Percentiles rank a stretch among this genome's conserved stretches.
Evolutionary conservation across 495 filamentous ascomycete genomes (phyloP).

Genomic region (Aspergillus carlsbadensis): DNA sequence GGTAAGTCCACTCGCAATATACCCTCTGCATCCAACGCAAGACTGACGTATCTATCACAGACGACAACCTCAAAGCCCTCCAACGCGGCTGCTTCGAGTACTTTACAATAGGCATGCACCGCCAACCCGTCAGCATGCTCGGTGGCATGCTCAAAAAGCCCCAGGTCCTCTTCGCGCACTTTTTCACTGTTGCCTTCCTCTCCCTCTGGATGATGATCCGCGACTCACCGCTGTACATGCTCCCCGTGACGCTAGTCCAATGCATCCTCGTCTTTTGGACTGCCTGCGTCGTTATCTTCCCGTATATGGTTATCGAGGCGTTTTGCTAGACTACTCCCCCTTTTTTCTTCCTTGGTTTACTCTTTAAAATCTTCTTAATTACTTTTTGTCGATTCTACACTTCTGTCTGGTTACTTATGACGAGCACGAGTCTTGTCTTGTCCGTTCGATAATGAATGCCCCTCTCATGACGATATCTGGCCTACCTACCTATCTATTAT

Average conservation of each 20-base stretch:
- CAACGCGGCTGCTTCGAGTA: conserved; percentile 93
- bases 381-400: conserved; percentile 1
- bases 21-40: neutral
- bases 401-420: neutral
- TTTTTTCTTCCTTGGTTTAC: neutral
- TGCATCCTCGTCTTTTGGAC: conserved; percentile 75
- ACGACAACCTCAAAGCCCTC: conserved; percentile 71
- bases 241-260: conserved; percentile 59
- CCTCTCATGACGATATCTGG: neutral
- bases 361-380: neutral
- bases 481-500: neutral
- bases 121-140: conserved; percentile 77
- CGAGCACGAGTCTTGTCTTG: no score
- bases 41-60: conserved; percentile 33
- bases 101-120: conserved; percentile 75
- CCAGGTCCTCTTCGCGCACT: conserved; percentile 80
- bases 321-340: conserved; percentile 19
- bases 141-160: conserved; percentile 81
- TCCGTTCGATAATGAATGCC: neutral
- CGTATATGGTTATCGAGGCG: conserved; percentile 60
- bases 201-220: conserved; percentile 76
- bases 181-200: conserved; percentile 89
- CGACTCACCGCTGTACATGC: conserved; percentile 54
- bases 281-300: conserved; percentile 85
- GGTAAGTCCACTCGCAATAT: conserved; percentile 36